phyloP scores from a whole-genome alignment of 2,329 filamentous ascomycete species.

The Lachnellula occidentalis region DNA sequence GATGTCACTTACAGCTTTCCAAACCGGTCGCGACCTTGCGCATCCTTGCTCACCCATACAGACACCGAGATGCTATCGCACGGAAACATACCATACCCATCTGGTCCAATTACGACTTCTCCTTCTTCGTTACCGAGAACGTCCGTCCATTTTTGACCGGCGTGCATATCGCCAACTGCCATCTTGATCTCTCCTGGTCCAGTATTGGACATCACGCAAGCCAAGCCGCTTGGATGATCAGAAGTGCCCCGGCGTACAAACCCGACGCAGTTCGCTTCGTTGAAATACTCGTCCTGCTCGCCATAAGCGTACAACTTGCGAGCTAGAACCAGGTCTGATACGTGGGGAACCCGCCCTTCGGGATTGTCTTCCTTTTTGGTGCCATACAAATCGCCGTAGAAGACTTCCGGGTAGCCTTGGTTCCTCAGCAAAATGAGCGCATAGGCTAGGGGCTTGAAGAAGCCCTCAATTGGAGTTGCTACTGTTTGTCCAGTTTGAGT shows the following conservation, averaged over 20 bases:
- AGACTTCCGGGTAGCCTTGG: slow-evolving; percentile 57
- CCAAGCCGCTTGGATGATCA: slow-evolving; percentile 45
- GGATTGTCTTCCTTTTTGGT: slow-evolving; percentile 37
- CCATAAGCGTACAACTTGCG: slow-evolving; percentile 61
- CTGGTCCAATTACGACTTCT: slow-evolving; percentile 49
- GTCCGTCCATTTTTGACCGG: slow-evolving; percentile 56
- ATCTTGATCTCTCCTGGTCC: slow-evolving; percentile 47
- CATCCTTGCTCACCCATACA: neutral
- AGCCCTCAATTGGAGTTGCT: slow-evolving; percentile 51
- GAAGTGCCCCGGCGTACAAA: slow-evolving; percentile 42
- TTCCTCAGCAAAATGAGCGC: slow-evolving; percentile 59
- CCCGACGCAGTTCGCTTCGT: slow-evolving; percentile 51
- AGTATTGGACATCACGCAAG: slow-evolving; percentile 40
- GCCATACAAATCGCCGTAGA: slow-evolving; percentile 63
- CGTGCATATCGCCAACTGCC: slow-evolving; percentile 50
- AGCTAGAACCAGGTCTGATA: slow-evolving; percentile 54
- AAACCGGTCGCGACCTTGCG: neutral
- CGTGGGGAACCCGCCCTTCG: slow-evolving; percentile 43
- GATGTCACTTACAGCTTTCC: neutral
- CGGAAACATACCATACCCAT: slow-evolving; percentile 43
- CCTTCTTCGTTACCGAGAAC: slow-evolving; percentile 47
- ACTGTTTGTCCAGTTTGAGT: slow-evolving; percentile 56
- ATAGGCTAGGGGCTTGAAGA: slow-evolving; percentile 65
- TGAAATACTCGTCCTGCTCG: slow-evolving; percentile 55
- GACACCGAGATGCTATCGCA: neutral